A percentile compares a stretch with the other conserved stretches of the same genome.
phyloP scores from a whole-genome alignment of 805 yeast genomes.

The Sungouiozyma intestinalis region DNA sequence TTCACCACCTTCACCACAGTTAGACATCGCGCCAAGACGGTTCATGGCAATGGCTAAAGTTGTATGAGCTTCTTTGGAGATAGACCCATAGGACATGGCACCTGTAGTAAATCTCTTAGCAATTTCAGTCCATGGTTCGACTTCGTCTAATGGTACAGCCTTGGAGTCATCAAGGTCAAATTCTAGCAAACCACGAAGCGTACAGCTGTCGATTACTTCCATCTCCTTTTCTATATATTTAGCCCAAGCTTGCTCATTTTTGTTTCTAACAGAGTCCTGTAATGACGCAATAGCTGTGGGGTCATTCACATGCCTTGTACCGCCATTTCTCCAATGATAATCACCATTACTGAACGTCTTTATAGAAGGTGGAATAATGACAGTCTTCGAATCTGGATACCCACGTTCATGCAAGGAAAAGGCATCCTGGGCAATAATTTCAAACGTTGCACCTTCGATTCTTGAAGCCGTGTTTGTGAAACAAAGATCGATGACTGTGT shows the following conservation, averaged over 20 bases:
- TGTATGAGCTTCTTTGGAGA: conserved; percentile 97
- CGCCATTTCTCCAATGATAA: conserved; percentile 98
- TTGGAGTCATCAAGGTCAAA: conserved; percentile 65
- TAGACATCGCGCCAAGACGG: conserved; percentile 93
- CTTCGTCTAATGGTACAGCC: conserved; percentile 91
- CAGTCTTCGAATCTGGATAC: conserved; percentile 63
- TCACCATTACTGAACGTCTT: conserved; percentile 53
- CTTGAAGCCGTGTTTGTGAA: conserved; percentile 97
- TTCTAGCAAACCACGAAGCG: conserved; percentile 87
- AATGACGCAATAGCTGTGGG: conserved; percentile 91
- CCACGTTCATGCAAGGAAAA: conserved; percentile 89
- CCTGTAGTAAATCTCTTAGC: conserved; percentile 98
- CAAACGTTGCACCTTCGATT: conserved; percentile 91
- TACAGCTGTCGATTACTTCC: conserved; percentile 87
- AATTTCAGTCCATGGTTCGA: conserved; percentile 99
- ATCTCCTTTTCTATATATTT: conserved; percentile 82
- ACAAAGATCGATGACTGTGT: conserved; percentile 89
- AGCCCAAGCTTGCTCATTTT: conserved; percentile 86
- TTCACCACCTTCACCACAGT: conserved; percentile 99
- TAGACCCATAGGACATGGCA: conserved; percentile 98
- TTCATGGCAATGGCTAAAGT: conserved; percentile 98
- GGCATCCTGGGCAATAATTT: conserved; percentile 93
- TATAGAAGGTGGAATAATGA: conserved; percentile 55
- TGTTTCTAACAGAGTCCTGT: conserved; percentile 97
- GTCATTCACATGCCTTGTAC: conserved; percentile 88